Base-by-base conservation (phyloP, 352 stramenopile species). In the Phytophthora kernoviae region DNA sequence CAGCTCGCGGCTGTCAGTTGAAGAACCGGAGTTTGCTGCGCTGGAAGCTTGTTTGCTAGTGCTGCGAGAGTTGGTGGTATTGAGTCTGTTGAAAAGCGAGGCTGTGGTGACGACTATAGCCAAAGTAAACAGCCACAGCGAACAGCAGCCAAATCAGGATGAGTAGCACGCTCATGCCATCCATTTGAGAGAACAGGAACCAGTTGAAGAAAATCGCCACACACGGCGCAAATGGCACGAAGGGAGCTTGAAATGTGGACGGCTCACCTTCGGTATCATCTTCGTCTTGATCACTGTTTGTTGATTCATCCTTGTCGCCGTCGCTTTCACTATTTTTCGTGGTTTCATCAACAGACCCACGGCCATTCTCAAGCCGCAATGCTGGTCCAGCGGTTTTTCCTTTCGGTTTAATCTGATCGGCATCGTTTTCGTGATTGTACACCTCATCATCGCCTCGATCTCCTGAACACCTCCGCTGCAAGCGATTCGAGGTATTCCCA, bases 181-280 rank as follows among this genome's bases (percentile, higher is more conserved):
- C 81, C 79, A 93, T 91, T 68, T 95, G 87, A 20, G 81, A 79
- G 41, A 94, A 91, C 21, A 95, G 57, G 40, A 93, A 92, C 87
- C 87, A 95, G 70, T 95, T 95, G 70, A 95, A 91, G 51, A 91
- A 93, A 57, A 95, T 93, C 4, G 86, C 84, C 1, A 95, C 32
- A 33, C 81, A 91, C n/a, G 84, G 86, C 17, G 83, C 53, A 37
- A 91, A 93, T 24, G 86, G 86, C 33, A 93, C 86, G 32, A 89
- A 58, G 32, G 86, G 86, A 30, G 85, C 81, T 48, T 77, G 74
- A 43, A 93, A 94, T 37, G 62, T 78, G 22, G 54, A 43, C 22
- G 52, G 44, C 40, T 79, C 77, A 22, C 45, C 62, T 7, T 82
- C 65, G 20, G 67, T 43, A 24, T 76, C 64, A 14, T 84, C 61